Evolutionary conservation across 78 protist species (phyloP).

Genomic region (Dictyostelium capitatum): DNA sequence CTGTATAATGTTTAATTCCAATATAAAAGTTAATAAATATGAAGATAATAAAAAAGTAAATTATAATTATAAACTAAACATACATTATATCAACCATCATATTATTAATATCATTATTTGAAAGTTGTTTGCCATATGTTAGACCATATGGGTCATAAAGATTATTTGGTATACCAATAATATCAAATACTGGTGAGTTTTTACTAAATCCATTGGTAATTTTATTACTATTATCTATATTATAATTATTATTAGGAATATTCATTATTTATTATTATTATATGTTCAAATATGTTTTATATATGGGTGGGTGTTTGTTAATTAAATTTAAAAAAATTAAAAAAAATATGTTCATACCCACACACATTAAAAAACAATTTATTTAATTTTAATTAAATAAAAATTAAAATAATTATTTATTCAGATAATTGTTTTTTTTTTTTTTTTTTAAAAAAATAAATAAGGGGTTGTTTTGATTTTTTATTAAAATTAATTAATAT

Average conservation of each 20-base stretch:
- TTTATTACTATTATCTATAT: background rate
- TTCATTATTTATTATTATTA: background rate
- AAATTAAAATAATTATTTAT: background rate
- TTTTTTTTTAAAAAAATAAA: background rate
- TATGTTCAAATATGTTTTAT: too few species aligned
- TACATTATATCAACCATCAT: background rate
- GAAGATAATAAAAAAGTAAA: too few species aligned
- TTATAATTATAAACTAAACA: background rate
- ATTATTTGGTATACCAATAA: background rate
- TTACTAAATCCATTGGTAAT: slow-evolving; percentile 2
- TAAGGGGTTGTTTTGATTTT: background rate
- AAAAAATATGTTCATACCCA: background rate
- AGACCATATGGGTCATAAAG: slow-evolving; percentile 1
- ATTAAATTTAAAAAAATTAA: background rate
- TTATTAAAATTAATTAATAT: background rate
- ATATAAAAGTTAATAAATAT: too few species aligned
- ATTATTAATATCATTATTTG: background rate
- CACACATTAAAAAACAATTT: background rate
- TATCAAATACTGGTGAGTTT: background rate
- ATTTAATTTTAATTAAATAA: background rate
- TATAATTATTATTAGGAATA: background rate
- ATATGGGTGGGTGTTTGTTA: too few species aligned
- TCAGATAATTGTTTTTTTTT: background rate
- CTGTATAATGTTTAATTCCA: background rate
- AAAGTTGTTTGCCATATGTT: background rate